Evolutionary conservation across 2,329 filamentous ascomycete species (phyloP).

Genomic region (Lachnellula hyalina): DNA sequence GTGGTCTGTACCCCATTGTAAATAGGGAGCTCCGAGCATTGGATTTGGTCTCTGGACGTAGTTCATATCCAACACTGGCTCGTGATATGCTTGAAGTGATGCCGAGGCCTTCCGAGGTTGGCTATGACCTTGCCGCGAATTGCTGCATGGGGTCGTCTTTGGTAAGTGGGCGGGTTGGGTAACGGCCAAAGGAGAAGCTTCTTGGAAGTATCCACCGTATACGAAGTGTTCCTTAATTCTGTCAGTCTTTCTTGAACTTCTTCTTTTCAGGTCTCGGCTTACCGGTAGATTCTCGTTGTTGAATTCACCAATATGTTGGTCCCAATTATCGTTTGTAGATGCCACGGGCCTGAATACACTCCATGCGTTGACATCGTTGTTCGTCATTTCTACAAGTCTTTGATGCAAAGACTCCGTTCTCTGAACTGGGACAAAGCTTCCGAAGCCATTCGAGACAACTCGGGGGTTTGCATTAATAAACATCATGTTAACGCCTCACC

Average conservation of each 20-base stretch:
- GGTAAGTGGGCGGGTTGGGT: conserved; percentile 3
- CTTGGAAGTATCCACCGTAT: conserved; percentile 20
- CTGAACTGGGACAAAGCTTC: conserved; percentile 24
- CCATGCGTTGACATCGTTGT: conserved; percentile 28
- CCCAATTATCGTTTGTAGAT: conserved; percentile 16
- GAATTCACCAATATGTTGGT: conserved; percentile 22
- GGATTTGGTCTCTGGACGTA: conserved; percentile 13
- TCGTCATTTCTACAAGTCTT: conserved; percentile 28
- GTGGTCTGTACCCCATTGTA: conserved; percentile 13
- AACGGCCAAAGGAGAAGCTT: conserved; percentile 3
- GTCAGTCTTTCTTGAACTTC: conserved; percentile 9
- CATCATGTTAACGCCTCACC: conserved; percentile 28
- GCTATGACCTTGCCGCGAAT: conserved; percentile 11
- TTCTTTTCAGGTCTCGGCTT: background rate
- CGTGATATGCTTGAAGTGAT: conserved; percentile 13
- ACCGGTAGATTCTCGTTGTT: conserved; percentile 22
- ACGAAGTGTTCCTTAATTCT: conserved; percentile 14
- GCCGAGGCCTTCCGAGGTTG: conserved; percentile 5
- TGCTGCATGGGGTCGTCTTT: conserved; percentile 9
- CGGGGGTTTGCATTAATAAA: conserved; percentile 29
- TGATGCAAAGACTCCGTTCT: conserved; percentile 20
- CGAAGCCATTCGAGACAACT: conserved; percentile 25
- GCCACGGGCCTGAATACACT: conserved; percentile 20
- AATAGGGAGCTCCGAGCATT: conserved; percentile 21
- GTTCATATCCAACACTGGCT: conserved; percentile 10